Conservation (phyloP, 208 protist species). For the Wallacemonas sp. region DNA sequence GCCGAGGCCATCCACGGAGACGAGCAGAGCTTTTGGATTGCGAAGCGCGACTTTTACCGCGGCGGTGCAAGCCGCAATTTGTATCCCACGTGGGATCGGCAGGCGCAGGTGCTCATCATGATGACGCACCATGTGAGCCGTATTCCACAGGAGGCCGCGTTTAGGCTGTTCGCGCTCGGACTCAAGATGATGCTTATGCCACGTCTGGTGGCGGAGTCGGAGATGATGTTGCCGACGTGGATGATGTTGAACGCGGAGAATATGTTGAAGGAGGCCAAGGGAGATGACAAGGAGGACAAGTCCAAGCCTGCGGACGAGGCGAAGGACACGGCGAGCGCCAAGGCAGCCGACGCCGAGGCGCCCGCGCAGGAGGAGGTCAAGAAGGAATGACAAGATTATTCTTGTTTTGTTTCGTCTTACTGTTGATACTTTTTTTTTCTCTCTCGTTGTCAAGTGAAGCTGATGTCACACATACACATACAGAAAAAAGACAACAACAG, state of each 20-base stretch:
- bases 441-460: not conserved
- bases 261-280: constrained; percentile 37
- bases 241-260: constrained; percentile 61
- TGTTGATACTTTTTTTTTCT: not conserved
- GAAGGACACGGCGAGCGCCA: not conserved
- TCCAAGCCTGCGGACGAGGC: constrained; percentile 10
- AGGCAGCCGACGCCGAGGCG: not conserved
- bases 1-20: constrained; percentile 81
- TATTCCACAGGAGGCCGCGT: constrained; percentile 80
- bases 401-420: not conserved
- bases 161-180: constrained; percentile 77
- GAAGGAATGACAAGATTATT: not conserved
- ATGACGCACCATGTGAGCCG: constrained; percentile 72
- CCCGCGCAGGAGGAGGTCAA: not conserved
- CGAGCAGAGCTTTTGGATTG: constrained; percentile 77
- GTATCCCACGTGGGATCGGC: constrained; percentile 77
- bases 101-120: constrained; percentile 78
- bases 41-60: constrained; percentile 69
- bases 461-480: constrained; percentile 6
- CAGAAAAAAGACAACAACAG: not conserved
- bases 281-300: constrained; percentile 12
- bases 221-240: constrained; percentile 72
- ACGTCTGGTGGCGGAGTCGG: constrained; percentile 42
- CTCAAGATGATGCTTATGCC: constrained; percentile 79
- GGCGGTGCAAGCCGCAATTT: constrained; percentile 34